Percentiles rank a stretch among this genome's conserved stretches.
Conservation (phyloP, 192 early-diverging fungal genomes). For the Coemansia sp. region DNA sequence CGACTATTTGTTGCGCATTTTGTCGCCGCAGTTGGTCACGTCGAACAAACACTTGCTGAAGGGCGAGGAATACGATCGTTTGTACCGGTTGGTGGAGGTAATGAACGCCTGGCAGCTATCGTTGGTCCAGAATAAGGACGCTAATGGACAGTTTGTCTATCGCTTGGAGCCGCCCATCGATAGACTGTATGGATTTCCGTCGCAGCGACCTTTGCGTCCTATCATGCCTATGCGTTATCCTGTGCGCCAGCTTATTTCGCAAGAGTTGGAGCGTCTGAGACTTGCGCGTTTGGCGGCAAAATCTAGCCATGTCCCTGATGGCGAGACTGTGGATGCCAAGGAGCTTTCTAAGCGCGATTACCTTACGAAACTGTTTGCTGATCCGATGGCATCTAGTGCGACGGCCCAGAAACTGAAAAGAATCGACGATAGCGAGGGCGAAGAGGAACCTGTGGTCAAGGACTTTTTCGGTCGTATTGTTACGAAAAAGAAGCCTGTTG, state of each 20-base stretch:
- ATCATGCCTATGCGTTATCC: conserved; percentile 70
- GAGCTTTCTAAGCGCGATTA: conserved; percentile 32
- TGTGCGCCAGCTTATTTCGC: conserved; percentile 77
- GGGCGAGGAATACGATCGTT: conserved; percentile 24
- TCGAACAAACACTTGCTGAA: conserved; percentile 59
- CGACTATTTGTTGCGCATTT: conserved; percentile 69
- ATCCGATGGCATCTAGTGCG: conserved; percentile 16
- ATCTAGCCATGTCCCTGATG: conserved; percentile 18
- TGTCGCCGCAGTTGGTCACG: conserved; percentile 73
- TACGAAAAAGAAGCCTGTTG: conserved; percentile 12
- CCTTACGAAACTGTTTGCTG: conserved; percentile 33
- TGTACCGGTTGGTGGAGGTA: conserved; percentile 37
- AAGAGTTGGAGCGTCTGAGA: conserved; percentile 62
- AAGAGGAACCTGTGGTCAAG: conserved; percentile 13
- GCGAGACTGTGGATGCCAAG: conserved; percentile 14
- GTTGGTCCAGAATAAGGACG: conserved; percentile 40
- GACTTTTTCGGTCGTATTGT: conserved; percentile 88
- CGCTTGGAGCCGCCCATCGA: conserved; percentile 78
- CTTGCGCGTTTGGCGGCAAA: neutral
- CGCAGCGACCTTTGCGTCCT: conserved; percentile 6
- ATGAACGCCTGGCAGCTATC: conserved; percentile 31
- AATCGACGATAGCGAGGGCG: neutral
- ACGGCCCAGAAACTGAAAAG: neutral
- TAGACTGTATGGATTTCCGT: conserved; percentile 28
- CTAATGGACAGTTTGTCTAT: conserved; percentile 36